Percentiles rank a stretch among this genome's conserved stretches.
Evolutionary conservation across 495 filamentous ascomycete species (phyloP).

Genomic region (Penicillium egyptiacum): DNA sequence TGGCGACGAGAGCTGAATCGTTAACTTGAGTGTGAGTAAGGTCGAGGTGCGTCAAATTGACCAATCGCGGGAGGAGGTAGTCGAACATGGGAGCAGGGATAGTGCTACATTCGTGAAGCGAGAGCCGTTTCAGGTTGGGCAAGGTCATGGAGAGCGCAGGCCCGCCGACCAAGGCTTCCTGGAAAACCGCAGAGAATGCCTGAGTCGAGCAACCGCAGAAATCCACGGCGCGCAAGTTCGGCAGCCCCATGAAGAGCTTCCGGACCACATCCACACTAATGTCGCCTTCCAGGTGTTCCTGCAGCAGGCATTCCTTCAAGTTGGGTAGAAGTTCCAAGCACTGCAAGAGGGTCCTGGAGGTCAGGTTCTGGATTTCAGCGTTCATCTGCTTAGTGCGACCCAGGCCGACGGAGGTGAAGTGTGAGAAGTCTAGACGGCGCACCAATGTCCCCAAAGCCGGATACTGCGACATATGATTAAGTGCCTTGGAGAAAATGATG

Average conservation of each 20-base stretch:
- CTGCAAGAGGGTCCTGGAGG: slow-evolving; percentile 69
- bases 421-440: slow-evolving; percentile 80
- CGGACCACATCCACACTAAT: slow-evolving; percentile 64
- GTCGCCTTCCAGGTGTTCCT: slow-evolving; percentile 84
- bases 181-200: slow-evolving; percentile 64
- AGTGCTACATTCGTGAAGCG: slow-evolving; percentile 79
- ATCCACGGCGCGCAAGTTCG: slow-evolving; percentile 69
- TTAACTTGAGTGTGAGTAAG: slow-evolving; percentile 78
- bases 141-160: slow-evolving; percentile 48
- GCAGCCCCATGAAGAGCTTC: slow-evolving; percentile 68
- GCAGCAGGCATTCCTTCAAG: slow-evolving; percentile 76
- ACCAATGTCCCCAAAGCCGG: slow-evolving; percentile 75
- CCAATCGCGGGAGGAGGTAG: slow-evolving; percentile 65
- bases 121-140: slow-evolving; percentile 63
- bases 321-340: slow-evolving; percentile 75
- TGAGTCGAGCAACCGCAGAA: slow-evolving; percentile 77
- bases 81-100: slow-evolving; percentile 69
- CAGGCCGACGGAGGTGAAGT: slow-evolving; percentile 81
- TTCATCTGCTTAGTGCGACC: slow-evolving; percentile 81
- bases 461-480: slow-evolving; percentile 66
- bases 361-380: slow-evolving; percentile 76
- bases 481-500: slow-evolving; percentile 81
- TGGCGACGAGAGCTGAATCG: slow-evolving; percentile 66
- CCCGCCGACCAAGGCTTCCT: slow-evolving; percentile 44
- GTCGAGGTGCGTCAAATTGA: slow-evolving; percentile 76